Conservation (phyloP, 345 rosid genomes). For the Punica granatum region DNA sequence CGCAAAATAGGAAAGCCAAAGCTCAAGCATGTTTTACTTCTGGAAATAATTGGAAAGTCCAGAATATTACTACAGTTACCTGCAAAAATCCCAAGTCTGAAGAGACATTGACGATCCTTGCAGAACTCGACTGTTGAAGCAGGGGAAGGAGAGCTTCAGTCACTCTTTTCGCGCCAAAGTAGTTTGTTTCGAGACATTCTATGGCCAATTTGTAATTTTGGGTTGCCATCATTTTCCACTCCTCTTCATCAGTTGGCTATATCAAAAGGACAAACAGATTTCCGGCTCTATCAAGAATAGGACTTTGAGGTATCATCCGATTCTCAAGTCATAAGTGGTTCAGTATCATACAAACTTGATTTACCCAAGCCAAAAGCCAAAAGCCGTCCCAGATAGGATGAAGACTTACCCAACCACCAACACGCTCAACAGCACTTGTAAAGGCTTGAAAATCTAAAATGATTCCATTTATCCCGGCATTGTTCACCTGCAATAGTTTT, state of each 20-base stretch:
- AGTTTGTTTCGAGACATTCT: conserved; percentile 38
- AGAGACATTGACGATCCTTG: conserved; percentile 20
- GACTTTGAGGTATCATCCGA: too few species aligned
- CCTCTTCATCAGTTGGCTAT: too few species aligned
- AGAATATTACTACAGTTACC: conserved; percentile 11
- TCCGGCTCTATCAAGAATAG: too few species aligned
- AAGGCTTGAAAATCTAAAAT: conserved; percentile 11
- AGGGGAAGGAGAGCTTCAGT: conserved; percentile 31
- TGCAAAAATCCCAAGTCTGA: conserved; percentile 5
- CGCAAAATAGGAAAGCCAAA: neutral
- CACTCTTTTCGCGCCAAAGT: conserved; percentile 31
- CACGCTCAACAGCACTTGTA: conserved; percentile 6
- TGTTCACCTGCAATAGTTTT: conserved; percentile 32
- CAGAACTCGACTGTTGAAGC: conserved; percentile 28
- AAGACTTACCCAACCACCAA: conserved; percentile 11
- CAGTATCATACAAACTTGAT: too few species aligned
- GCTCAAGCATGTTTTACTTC: too few species aligned
- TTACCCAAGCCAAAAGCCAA: too few species aligned
- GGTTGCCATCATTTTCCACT: too few species aligned
- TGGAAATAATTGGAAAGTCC: too few species aligned
- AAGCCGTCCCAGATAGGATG: neutral
- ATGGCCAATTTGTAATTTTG: too few species aligned
- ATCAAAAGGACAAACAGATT: too few species aligned
- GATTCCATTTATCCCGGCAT: conserved; percentile 24
- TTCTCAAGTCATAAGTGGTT: too few species aligned